Conservation (phyloP, 176 grass and related monocot genomes). For the Paspalum notatum region DNA sequence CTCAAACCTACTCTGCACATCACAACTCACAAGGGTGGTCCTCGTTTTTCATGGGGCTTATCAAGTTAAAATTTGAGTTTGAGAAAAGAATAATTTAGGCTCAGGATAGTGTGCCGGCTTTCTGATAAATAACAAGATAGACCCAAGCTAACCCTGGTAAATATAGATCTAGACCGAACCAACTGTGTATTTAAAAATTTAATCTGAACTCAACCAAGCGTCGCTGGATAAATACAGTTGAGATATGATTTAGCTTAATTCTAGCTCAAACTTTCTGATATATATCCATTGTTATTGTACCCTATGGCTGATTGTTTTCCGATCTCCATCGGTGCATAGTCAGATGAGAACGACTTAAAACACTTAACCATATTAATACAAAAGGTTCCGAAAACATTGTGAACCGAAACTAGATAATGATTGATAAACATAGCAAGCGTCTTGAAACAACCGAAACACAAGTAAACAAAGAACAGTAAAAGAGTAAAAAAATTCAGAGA, state of each 20-base stretch:
- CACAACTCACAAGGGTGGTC: background rate
- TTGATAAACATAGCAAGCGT: constrained; percentile 9
- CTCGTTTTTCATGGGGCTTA: background rate
- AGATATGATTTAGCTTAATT: background rate
- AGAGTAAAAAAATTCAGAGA: too few relatives aligned
- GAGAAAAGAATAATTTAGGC: background rate
- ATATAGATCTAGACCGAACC: constrained; percentile 11
- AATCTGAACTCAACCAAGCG: background rate
- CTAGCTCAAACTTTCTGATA: background rate
- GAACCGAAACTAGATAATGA: background rate
- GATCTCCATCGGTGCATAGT: background rate
- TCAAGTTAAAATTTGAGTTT: background rate
- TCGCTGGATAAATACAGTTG: background rate
- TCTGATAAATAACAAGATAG: constrained; percentile 9
- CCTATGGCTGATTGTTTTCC: too few relatives aligned
- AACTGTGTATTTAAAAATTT: too few relatives aligned
- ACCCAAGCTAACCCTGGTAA: background rate
- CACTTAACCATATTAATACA: background rate
- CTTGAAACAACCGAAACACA: background rate
- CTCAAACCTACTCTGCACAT: background rate
- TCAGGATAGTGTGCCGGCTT: background rate
- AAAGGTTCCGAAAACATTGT: background rate
- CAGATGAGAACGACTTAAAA: background rate
- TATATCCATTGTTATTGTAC: background rate
- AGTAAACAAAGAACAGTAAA: background rate